These are phyloP conservation scores for Metschnikowia lachancei DNA, from an alignment of 805 yeast species.

Conservation along the genomic window DNA sequence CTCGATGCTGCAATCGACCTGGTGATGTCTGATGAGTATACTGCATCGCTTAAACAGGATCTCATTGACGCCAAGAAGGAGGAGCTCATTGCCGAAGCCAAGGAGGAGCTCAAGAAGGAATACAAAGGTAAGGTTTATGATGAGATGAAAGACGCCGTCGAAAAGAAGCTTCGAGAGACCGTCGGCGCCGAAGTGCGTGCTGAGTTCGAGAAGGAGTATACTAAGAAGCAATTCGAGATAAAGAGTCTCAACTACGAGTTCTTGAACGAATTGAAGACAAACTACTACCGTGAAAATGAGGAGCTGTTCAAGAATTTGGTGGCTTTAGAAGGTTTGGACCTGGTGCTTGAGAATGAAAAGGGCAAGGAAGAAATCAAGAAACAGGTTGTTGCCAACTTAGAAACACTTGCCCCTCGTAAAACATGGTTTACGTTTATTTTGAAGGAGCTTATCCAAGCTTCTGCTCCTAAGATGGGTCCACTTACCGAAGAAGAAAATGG, in stretches of 20 bases:
- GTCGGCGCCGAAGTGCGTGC: slow-evolving; percentile 1
- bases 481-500: slow-evolving; percentile 21
- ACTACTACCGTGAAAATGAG: slow-evolving; percentile 10
- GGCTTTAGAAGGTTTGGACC: slow-evolving; percentile 5
- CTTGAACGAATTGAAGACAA: slow-evolving; percentile 8
- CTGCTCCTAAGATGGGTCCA: slow-evolving; percentile 18
- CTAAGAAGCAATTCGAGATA: slow-evolving; percentile 2
- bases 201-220: slow-evolving; percentile 3
- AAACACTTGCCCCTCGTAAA: slow-evolving; percentile 7
- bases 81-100: slow-evolving; percentile 7
- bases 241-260: slow-evolving; percentile 7
- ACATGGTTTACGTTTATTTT: slow-evolving; percentile 16
- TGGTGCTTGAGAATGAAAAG: not conserved
- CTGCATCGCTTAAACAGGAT: slow-evolving; percentile 9
- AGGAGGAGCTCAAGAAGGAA: slow-evolving; percentile 8
- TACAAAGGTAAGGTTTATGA: not conserved
- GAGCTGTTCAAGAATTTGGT: slow-evolving; percentile 4
- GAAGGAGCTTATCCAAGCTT: slow-evolving; percentile 14
- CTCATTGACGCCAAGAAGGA: slow-evolving; percentile 6
- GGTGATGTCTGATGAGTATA: slow-evolving; percentile 9
- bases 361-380: slow-evolving; percentile 4
- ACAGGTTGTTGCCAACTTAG: slow-evolving; percentile 8
- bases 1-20: slow-evolving; percentile 8
- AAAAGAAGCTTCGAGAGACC: not conserved
- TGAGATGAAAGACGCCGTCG: not conserved